A percentile compares a stretch with the other conserved stretches of the same genome.
Conservation (phyloP, 805 yeast genomes). For the Pichia rugopelliculosa region DNA sequence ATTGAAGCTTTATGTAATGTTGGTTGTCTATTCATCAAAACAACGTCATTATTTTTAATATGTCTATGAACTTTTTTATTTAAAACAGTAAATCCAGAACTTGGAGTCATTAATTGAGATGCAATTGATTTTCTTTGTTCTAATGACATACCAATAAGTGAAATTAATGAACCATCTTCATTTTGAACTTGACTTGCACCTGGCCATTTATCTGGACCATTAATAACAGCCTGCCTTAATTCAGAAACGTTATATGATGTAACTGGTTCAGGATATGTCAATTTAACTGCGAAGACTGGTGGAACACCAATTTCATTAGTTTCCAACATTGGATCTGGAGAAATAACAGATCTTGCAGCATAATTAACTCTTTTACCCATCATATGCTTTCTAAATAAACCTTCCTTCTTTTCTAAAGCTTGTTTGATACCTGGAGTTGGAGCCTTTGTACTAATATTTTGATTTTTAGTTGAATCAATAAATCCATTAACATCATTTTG, state of each 20-base stretch:
- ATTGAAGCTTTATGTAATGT: conserved; percentile 98
- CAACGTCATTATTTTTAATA: conserved; percentile 90
- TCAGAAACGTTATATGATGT: conserved; percentile 86
- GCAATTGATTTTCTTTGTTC: conserved; percentile 96
- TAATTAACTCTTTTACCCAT: conserved; percentile 99
- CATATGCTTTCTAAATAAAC: conserved; percentile 97
- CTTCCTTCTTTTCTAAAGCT: conserved; percentile 97
- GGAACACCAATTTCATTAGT: conserved; percentile 98
- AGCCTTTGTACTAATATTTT: conserved; percentile 55
- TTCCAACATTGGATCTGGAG: conserved; percentile 97
- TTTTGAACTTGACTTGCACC: conserved; percentile 96
- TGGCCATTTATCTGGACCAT: conserved; percentile 98
- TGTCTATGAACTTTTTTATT: conserved; percentile 94
- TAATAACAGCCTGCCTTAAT: conserved; percentile 87
- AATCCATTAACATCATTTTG: conserved; percentile 94
- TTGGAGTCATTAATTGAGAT: conserved; percentile 87
- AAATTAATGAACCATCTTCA: conserved; percentile 82
- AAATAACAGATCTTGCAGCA: conserved; percentile 98
- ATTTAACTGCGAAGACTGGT: conserved; percentile 91
- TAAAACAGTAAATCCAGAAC: conserved; percentile 49
- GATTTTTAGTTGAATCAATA: conserved; percentile 86
- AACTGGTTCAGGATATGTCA: conserved; percentile 98
- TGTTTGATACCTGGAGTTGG: conserved; percentile 96
- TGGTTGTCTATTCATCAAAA: conserved; percentile 98
- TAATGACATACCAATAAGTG: conserved; percentile 78